A percentile compares a stretch with the other conserved stretches of the same genome.
These are phyloP conservation scores for Aphanomyces stellatus DNA, from an alignment of 352 stramenopile genomes.

Conservation along the genomic window DNA sequence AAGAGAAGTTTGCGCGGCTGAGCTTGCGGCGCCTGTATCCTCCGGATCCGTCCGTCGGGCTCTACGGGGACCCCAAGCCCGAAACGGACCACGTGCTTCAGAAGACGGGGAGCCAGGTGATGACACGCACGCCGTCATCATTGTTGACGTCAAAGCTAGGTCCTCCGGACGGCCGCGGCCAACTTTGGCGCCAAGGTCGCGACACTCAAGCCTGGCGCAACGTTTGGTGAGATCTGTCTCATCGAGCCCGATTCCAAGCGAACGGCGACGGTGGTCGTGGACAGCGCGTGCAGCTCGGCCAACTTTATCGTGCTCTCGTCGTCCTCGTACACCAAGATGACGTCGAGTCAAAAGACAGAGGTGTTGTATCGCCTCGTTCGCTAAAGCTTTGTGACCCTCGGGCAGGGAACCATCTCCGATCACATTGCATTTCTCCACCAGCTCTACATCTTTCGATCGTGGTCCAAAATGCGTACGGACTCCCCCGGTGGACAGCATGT, in stretches of 20 bases:
- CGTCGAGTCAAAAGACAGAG: constrained; percentile 65
- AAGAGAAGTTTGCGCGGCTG: constrained; percentile 49
- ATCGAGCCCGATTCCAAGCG: constrained; percentile 82
- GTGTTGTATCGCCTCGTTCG: constrained; percentile 17
- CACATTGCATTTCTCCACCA: constrained; percentile 78
- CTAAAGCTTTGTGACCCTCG: neutral
- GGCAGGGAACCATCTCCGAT: constrained; percentile 67
- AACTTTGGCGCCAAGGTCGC: constrained; percentile 42
- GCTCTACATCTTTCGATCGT: constrained; percentile 65
- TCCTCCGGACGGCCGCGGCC: constrained; percentile 21
- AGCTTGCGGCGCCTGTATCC: constrained; percentile 25
- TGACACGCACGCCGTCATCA: neutral
- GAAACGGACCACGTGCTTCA: neutral
- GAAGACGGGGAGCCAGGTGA: neutral
- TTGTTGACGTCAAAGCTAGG: neutral
- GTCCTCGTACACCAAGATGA: constrained; percentile 73
- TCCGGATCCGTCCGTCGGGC: neutral
- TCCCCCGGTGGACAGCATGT: no score
- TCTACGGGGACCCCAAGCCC: neutral
- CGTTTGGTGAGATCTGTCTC: constrained; percentile 76
- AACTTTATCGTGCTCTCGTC: constrained; percentile 82
- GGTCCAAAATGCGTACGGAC: constrained; percentile 79
- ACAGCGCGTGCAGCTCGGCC: constrained; percentile 47
- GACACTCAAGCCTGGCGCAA: constrained; percentile 62
- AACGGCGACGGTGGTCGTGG: constrained; percentile 71